Percentiles rank a stretch among this genome's conserved stretches.
phyloP scores from a whole-genome alignment of 2,329 filamentous ascomycete species.

The Elsinoe fawcettii region DNA sequence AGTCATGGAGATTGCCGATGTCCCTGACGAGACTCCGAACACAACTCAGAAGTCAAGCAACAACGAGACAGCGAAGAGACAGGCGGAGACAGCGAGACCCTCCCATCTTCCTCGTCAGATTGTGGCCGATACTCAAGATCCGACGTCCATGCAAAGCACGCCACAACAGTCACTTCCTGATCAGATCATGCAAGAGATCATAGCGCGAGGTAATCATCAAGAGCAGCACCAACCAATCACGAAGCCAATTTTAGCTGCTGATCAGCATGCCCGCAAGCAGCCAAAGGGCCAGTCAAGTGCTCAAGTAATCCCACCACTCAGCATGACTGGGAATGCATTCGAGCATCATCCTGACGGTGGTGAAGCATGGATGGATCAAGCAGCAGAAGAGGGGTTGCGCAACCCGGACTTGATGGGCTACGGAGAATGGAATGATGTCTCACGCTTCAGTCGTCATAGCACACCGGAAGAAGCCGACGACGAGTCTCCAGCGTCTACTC shows the following conservation, averaged over 20 bases:
- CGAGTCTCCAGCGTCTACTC: neutral
- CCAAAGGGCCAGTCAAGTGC: neutral
- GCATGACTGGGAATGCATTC: neutral
- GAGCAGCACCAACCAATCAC: neutral
- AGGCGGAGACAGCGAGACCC: neutral
- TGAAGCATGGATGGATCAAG: neutral
- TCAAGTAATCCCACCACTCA: neutral
- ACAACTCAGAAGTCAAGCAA: neutral
- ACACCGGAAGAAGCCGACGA: conserved; percentile 9
- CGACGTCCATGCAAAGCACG: neutral
- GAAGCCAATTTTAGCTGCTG: neutral
- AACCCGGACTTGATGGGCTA: neutral
- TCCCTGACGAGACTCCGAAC: neutral
- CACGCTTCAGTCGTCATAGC: neutral
- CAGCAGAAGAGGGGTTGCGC: neutral
- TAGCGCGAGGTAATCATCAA: neutral
- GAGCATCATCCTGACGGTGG: neutral
- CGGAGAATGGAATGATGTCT: neutral
- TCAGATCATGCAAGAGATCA: neutral
- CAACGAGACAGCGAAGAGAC: neutral
- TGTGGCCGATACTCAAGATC: neutral
- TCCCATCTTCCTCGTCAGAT: neutral
- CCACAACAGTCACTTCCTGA: neutral
- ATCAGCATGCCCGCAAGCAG: neutral
- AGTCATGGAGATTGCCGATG: neutral